A percentile compares a stretch with the other conserved stretches of the same genome.
phyloP scores from a whole-genome alignment of 352 stramenopile genomes.

The Pythium oligandrum region DNA sequence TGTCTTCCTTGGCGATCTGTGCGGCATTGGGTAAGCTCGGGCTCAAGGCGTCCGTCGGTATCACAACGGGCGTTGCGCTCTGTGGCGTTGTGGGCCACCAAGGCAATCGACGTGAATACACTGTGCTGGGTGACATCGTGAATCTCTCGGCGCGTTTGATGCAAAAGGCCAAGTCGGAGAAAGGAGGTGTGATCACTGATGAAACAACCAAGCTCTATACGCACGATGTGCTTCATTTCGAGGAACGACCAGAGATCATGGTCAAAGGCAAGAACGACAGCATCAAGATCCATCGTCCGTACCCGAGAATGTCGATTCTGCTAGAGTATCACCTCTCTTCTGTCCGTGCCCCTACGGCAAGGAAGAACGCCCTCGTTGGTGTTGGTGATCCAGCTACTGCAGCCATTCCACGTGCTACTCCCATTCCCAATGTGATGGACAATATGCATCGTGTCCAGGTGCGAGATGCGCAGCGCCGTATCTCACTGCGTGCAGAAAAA shows the following conservation, averaged over 20 bases:
- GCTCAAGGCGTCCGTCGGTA: slow-evolving; percentile 86
- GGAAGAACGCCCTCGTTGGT: slow-evolving; percentile 21
- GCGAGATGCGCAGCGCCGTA: slow-evolving; percentile 60
- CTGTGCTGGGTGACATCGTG: slow-evolving; percentile 91
- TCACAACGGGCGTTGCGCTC: slow-evolving; percentile 89
- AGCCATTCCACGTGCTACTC: slow-evolving; percentile 19
- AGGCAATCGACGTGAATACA: slow-evolving; percentile 91
- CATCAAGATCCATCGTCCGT: slow-evolving; percentile 85
- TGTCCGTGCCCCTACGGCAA: slow-evolving; percentile 6
- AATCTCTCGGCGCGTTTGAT: slow-evolving; percentile 92
- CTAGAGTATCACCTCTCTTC: slow-evolving; percentile 67
- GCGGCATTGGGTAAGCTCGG: slow-evolving; percentile 53
- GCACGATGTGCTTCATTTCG: slow-evolving; percentile 88
- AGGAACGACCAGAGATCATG: slow-evolving; percentile 80
- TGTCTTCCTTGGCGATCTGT: slow-evolving; percentile 84
- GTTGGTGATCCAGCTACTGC: slow-evolving; percentile 1
- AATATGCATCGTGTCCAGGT: slow-evolving; percentile 86
- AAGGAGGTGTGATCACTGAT: slow-evolving; percentile 87
- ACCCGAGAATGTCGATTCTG: slow-evolving; percentile 82
- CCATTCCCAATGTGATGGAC: slow-evolving; percentile 77
- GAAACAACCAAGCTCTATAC: slow-evolving; percentile 77
- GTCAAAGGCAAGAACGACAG: slow-evolving; percentile 93
- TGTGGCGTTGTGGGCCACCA: slow-evolving; percentile 91
- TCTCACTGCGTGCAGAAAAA: slow-evolving; percentile 47
- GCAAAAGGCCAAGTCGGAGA: slow-evolving; percentile 82